Evolutionary conservation across 345 rosid species (phyloP).

Genomic region (Melaleuca alternifolia): DNA sequence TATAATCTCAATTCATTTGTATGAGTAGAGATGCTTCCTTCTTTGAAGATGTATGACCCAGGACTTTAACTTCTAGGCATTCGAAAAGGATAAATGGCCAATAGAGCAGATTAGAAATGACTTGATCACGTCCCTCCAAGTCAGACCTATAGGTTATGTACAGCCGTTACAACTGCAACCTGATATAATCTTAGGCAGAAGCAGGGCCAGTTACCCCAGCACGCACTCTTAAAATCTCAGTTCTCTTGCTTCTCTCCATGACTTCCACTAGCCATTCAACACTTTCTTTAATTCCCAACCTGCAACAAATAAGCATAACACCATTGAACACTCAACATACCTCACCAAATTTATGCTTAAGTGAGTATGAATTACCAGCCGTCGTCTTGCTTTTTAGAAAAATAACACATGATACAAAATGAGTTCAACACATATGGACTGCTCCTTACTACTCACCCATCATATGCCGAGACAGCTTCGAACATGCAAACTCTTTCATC

Average conservation of each 20-base stretch:
- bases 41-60: background rate
- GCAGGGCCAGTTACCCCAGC: slow-evolving; percentile 33
- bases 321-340: background rate
- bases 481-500: slow-evolving; percentile 88
- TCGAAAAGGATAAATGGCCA: background rate
- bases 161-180: background rate
- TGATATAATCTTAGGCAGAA: slow-evolving; percentile 15
- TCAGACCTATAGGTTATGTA: background rate
- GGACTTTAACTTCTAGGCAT: background rate
- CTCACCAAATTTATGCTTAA: background rate
- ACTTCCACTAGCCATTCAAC: slow-evolving; percentile 86
- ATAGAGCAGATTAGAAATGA: background rate
- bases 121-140: background rate
- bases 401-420: background rate
- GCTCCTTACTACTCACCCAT: slow-evolving; percentile 49
- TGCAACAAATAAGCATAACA: background rate
- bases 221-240: slow-evolving; percentile 72
- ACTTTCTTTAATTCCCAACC: slow-evolving; percentile 39
- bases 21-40: background rate
- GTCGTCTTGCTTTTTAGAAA: background rate
- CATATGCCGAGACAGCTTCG: slow-evolving; percentile 88
- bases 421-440: background rate
- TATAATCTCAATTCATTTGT: background rate
- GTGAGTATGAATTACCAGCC: background rate
- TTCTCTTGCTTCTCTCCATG: slow-evolving; percentile 98